A percentile compares a stretch with the other conserved stretches of the same genome.
Evolutionary conservation across 2,329 filamentous ascomycete genomes (phyloP).

Genomic region (Curvularia spicifera): DNA sequence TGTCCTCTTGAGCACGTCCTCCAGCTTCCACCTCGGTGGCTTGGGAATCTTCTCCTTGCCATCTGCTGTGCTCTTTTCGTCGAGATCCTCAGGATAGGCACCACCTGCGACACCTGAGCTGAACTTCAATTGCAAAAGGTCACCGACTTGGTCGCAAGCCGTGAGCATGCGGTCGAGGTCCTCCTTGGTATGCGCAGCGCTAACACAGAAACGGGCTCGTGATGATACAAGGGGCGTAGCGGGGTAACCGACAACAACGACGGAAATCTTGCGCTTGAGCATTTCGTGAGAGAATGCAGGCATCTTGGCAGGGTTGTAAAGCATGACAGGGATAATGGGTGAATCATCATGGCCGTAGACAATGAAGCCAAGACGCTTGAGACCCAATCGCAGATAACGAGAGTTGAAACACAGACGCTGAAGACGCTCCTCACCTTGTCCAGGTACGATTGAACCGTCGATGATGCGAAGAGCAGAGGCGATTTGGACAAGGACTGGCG

Average conservation of each 20-base stretch:
- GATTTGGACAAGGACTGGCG: slow-evolving; percentile 90
- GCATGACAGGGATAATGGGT: slow-evolving; percentile 89
- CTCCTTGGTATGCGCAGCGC: slow-evolving; percentile 96
- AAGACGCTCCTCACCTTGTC: slow-evolving; percentile 92
- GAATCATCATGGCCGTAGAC: slow-evolving; percentile 98
- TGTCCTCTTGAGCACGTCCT: slow-evolving; percentile 75
- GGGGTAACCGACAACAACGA: slow-evolving; percentile 96
- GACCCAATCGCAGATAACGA: slow-evolving; percentile 92
- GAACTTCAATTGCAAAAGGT: slow-evolving; percentile 93
- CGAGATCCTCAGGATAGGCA: slow-evolving; percentile 76
- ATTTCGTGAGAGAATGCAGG: slow-evolving; percentile 98
- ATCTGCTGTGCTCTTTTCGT: slow-evolving; percentile 61
- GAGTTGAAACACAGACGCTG: slow-evolving; percentile 98
- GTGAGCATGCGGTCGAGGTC: slow-evolving; percentile 88
- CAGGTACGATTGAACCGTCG: slow-evolving; percentile 82
- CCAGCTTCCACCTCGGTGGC: slow-evolving; percentile 79
- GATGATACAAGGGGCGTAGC: slow-evolving; percentile 95
- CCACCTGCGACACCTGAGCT: slow-evolving; percentile 95
- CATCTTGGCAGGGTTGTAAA: slow-evolving; percentile 99
- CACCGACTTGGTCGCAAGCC: slow-evolving; percentile 91
- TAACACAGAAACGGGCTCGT: slow-evolving; percentile 93
- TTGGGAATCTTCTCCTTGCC: slow-evolving; percentile 59
- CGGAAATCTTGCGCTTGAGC: slow-evolving; percentile 95
- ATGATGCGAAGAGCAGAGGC: slow-evolving; percentile 86
- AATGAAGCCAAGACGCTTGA: slow-evolving; percentile 96